Percentiles rank a stretch among this genome's conserved stretches.
Conservation (phyloP, 805 yeast species). For the Schizosaccharomyces osmophilus region DNA sequence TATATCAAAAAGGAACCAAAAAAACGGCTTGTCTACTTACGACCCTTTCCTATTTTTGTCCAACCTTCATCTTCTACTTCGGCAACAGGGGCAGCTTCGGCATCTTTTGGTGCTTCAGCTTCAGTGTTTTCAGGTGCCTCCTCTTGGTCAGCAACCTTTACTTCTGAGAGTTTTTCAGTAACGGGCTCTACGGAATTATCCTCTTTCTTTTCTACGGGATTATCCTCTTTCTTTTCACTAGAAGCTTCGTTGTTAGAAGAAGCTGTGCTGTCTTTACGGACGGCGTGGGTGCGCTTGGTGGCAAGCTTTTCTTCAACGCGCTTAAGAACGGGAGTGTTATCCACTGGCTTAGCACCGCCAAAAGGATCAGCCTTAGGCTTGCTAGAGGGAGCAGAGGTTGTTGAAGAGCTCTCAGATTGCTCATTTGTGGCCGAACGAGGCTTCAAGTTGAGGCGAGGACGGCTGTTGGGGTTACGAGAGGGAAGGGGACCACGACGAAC, state of each 20-base stretch:
- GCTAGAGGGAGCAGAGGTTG: not conserved
- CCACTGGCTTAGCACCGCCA: constrained; percentile 72
- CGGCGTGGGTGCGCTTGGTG: constrained; percentile 3
- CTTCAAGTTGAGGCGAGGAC: not conserved
- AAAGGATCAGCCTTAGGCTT: constrained; percentile 36
- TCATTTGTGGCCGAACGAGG: not conserved
- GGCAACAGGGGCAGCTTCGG: constrained; percentile 6
- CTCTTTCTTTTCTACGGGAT: constrained; percentile 3
- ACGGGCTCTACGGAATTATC: constrained; percentile 1
- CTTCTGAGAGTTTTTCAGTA: constrained; percentile 2
- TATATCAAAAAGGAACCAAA: not conserved
- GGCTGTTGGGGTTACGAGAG: constrained; percentile 4
- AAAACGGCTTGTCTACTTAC: not conserved
- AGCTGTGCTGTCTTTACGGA: not conserved
- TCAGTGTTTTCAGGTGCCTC: not conserved
- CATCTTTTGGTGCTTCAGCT: not conserved
- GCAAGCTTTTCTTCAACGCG: constrained; percentile 5
- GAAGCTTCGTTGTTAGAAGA: constrained; percentile 5
- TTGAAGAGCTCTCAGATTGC: not conserved
- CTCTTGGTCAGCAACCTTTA: not conserved
- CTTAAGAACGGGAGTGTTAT: constrained; percentile 18
- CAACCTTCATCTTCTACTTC: constrained; percentile 9
- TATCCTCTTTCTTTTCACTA: constrained; percentile 3
- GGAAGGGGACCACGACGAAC: constrained; percentile 14
- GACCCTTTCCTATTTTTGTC: not conserved